Base-by-base conservation (phyloP, 2,329 filamentous ascomycete genomes). In the Penicillium sp. region DNA sequence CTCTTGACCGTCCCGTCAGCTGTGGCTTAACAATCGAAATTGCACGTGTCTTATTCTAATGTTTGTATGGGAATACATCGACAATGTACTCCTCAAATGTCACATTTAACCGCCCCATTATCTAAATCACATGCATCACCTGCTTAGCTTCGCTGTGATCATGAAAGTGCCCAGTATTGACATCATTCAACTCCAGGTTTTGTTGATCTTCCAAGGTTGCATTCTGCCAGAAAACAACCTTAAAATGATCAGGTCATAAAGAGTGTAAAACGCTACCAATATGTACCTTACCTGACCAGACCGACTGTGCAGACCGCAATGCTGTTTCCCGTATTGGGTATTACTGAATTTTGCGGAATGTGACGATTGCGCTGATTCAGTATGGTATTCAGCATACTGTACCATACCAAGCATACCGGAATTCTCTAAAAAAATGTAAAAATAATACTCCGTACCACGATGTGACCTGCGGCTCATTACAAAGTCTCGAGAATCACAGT, bases 381-480 rank as follows among this genome's bases (percentile, higher is more conserved):
- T 54, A 59, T 60, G 61, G 61, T 65, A 65, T 65, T 57, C 48
- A 58, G 55, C 57, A 62, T 63, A 63, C 57, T 51, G 16, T 39
- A 47, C 38, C 43, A 47, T 53, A 53, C 35, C 29, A 8, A 38
- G 27, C 59, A 51, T 44, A 56, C 51, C 51, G 19, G 51, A 55
- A 53, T 42, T 35, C 34, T n/a, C 26, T 36, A 30, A 44, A 48
- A 52, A 23, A 50, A 50, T 42, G 51, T 7, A 14, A 32, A 30
- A 32, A 49, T 41, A 63, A 59, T 55, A 23, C 5, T 23, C 23
- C 23, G 23, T 23, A 52, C 51, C 51, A 54, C 55, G 18, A 46
- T 35, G 14, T 30, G 48, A 46, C 18, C 18, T 39, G 18, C 46
- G 34, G 19, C 14, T 40, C 19, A 5, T 10, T 8, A 45, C 26